phyloP scores from a whole-genome alignment of 306 rosid genomes.

The Casuarina glauca region DNA sequence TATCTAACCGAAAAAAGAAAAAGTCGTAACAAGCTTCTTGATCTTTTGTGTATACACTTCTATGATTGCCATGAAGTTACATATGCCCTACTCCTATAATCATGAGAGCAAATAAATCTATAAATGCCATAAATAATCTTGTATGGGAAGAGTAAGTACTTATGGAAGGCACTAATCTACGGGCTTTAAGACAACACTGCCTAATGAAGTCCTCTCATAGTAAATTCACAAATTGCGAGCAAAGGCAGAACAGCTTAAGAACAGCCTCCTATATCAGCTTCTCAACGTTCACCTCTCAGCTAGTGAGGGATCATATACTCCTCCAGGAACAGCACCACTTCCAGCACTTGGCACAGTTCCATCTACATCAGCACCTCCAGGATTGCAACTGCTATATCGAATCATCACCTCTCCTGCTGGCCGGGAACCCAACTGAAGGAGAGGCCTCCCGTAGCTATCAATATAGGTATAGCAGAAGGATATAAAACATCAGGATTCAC shows the following conservation, averaged over 20 bases:
- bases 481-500: slow-evolving; percentile 21
- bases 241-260: neutral
- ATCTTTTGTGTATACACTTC: too few relatives aligned
- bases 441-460: slow-evolving; percentile 54
- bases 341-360: slow-evolving; percentile 16
- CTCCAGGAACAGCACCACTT: slow-evolving; percentile 33
- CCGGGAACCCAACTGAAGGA: slow-evolving; percentile 37
- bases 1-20: too few relatives aligned
- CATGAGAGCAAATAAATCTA: neutral
- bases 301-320: slow-evolving; percentile 44
- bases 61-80: too few relatives aligned
- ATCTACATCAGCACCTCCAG: slow-evolving; percentile 25
- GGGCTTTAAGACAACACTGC: neutral
- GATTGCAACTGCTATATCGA: slow-evolving; percentile 45
- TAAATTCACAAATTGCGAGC: neutral
- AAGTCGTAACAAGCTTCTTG: too few relatives aligned
- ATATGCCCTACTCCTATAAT: neutral
- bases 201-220: neutral
- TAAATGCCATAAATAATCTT: neutral
- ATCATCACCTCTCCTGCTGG: slow-evolving; percentile 44
- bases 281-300: slow-evolving; percentile 32
- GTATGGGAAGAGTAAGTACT: neutral
- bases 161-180: neutral
- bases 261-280: neutral
- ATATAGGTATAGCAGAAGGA: slow-evolving; percentile 33